Percentiles rank a stretch among this genome's conserved stretches.
These are phyloP conservation scores for Lichtheimia ramosa DNA, from an alignment of 371 early-diverging fungal genomes.

Conservation along the genomic window DNA sequence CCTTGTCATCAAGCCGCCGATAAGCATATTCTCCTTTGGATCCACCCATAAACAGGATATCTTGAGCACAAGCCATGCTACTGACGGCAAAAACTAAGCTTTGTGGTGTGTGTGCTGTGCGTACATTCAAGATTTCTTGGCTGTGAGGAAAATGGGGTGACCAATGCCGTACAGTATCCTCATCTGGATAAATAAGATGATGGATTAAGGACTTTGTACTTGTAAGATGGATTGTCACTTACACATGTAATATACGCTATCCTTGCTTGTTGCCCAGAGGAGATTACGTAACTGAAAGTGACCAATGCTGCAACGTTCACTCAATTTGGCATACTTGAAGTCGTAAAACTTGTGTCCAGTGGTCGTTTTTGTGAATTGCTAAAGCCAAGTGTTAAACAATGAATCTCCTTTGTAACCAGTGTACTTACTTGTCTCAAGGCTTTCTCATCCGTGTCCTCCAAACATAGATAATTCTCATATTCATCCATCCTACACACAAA, in stretches of 20 bases:
- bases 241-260: conserved; percentile 70
- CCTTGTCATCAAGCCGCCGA: conserved; percentile 23
- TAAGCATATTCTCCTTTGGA: conserved; percentile 50
- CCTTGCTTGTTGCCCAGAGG: conserved; percentile 70
- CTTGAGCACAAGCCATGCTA: conserved; percentile 66
- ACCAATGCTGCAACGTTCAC: conserved; percentile 35
- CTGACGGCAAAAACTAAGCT: conserved; percentile 49
- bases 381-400: background rate
- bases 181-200: conserved; percentile 28
- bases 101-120: conserved; percentile 28
- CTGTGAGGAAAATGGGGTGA: conserved; percentile 56
- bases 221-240: conserved; percentile 15
- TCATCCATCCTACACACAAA: conserved; percentile 17
- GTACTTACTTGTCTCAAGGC: background rate
- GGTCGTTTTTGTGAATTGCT: conserved; percentile 10
- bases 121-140: conserved; percentile 48
- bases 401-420: background rate
- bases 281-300: conserved; percentile 84
- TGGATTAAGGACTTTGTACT: background rate
- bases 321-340: conserved; percentile 41
- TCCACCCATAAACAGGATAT: conserved; percentile 39
- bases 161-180: conserved; percentile 63
- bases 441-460: conserved; percentile 15
- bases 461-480: conserved; percentile 25
- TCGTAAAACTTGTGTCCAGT: conserved; percentile 32